These are phyloP conservation scores for Diplotaxis tenuifolia DNA, from an alignment of 345 rosid species.

Conservation along the genomic window DNA sequence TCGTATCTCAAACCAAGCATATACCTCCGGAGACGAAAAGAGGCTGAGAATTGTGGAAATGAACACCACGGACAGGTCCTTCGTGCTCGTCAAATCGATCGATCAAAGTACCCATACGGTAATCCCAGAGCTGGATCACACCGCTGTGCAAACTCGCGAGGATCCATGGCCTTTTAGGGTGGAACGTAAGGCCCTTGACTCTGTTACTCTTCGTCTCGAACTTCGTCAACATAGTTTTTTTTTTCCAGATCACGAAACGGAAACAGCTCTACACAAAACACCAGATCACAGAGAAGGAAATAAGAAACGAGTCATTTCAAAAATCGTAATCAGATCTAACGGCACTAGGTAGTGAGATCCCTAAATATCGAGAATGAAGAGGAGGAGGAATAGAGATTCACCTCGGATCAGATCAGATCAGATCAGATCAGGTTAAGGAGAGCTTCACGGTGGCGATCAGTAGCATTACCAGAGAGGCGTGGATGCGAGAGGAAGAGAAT, in stretches of 20 bases:
- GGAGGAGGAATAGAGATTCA: slow-evolving; percentile 26
- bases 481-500: slow-evolving; percentile 11
- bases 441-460: slow-evolving; percentile 14
- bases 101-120: too few relatives aligned
- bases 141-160: slow-evolving; percentile 55
- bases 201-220: slow-evolving; percentile 95
- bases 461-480: slow-evolving; percentile 25
- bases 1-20: not conserved
- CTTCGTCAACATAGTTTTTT: slow-evolving; percentile 70
- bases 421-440: not conserved
- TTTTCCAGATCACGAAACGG: not conserved
- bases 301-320: not conserved
- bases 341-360: not conserved
- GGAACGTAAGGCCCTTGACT: slow-evolving; percentile 92
- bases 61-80: slow-evolving; percentile 95
- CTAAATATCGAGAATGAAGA: not conserved
- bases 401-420: slow-evolving; percentile 59
- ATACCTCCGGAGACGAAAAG: slow-evolving; percentile 88
- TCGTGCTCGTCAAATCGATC: slow-evolving; percentile 36
- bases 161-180: slow-evolving; percentile 90
- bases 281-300: slow-evolving; percentile 25
- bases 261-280: slow-evolving; percentile 15
- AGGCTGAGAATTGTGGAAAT: slow-evolving; percentile 89
- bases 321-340: not conserved
- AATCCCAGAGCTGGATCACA: too few relatives aligned